Evolutionary conservation across 768 basidiomycete genomes (phyloP), one percentile per base, ranked within the genome.

Genomic region (Gautieria morchelliformis): DNA sequence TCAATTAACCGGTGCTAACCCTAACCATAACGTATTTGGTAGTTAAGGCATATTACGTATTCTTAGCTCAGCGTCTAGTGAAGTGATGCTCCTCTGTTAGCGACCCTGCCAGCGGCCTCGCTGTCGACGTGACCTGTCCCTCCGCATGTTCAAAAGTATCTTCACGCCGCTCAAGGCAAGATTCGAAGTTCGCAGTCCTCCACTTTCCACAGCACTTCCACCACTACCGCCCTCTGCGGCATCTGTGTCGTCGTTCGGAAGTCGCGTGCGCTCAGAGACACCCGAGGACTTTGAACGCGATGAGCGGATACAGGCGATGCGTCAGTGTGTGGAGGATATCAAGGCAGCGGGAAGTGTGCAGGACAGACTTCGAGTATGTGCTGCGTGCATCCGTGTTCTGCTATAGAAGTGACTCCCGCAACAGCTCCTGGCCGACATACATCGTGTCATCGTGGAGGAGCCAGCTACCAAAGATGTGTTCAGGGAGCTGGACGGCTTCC

Each of bases 401-500:
- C 58, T n/a, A 17, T 7, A 19, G 20, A 19, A 33, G 17, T 41
- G 37, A 59, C 33, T 37, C 58, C 37, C 52, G 17, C 39, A 30
- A 15, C 55, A 89, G 87, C 76, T 82, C 39, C 66, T 89, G 57
- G 70, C 72, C 19, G 85, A 89, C 64, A 82, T 92, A 41, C 79
- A 82, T 54, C 74, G 81, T 15, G 80, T 85, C 22, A 75, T 91
- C 75, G 72, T 75, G 15, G 81, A 88, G 66, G 83, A 87, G 62
- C 66, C 74, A 2, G 71, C 67, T 44, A 86, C 86, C 11, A 87
- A 84, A 67, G 83, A 85, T 56, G 82, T 84, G 19, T 92, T 93
- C 67, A 76, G 90, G 5, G 87, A 90, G 64, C 73, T 86, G 64
- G 90, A 92, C 60, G 90, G 90, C 0, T 91, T 90, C 66, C 72